Evolutionary conservation across 768 basidiomycete species (phyloP).

Genomic region (Leucocoprinus birnbaumii): DNA sequence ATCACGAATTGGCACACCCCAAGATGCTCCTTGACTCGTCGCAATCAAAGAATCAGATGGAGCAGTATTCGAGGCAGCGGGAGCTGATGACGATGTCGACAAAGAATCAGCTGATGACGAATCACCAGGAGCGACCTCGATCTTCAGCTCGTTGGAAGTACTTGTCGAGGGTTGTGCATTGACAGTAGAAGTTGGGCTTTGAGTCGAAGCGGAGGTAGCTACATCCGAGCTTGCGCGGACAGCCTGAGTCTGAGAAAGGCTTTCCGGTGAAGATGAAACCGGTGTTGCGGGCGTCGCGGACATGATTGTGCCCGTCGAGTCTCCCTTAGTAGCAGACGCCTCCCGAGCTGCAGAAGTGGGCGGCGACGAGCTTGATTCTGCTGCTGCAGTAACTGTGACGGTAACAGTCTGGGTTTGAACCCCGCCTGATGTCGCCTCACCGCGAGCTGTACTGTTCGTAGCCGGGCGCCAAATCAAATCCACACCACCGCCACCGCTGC

Average conservation of each 20-base stretch:
- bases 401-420: conserved; percentile 1
- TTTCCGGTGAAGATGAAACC: neutral
- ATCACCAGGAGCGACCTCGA: neutral
- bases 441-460: neutral
- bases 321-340: neutral
- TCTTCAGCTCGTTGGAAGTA: neutral
- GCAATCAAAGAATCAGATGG: neutral
- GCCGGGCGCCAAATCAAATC: conserved; percentile 1
- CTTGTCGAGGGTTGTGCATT: neutral
- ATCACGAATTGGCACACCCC: neutral
- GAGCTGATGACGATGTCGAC: neutral
- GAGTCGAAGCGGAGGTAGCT: neutral
- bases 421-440: neutral
- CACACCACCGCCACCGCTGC: neutral
- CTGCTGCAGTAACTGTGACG: neutral
- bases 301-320: too few relatives aligned
- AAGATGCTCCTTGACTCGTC: neutral
- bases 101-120: neutral
- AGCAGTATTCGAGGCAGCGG: neutral
- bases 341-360: neutral
- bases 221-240: neutral
- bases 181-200: neutral
- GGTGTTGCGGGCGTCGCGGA: neutral
- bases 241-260: neutral
- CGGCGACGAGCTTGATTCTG: neutral